phyloP scores from a whole-genome alignment of 768 basidiomycete genomes.

The Mycena alexandri region DNA sequence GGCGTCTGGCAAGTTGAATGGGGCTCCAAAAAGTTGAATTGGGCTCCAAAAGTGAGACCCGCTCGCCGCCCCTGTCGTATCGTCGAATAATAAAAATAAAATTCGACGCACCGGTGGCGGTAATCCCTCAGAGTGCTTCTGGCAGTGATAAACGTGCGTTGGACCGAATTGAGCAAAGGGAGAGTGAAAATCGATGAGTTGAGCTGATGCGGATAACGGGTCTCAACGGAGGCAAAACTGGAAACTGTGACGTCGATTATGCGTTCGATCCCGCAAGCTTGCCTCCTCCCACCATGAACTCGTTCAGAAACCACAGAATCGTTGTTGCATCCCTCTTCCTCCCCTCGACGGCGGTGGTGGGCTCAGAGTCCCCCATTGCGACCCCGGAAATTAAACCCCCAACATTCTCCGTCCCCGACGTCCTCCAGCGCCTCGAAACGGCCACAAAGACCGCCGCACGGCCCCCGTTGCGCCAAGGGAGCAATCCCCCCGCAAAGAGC shows the following conservation, averaged over 20 bases:
- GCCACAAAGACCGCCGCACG: conserved; percentile 39
- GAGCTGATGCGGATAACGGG: conserved; percentile 11
- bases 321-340: conserved; percentile 90
- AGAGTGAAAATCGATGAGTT: conserved; percentile 1
- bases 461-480: conserved; percentile 39
- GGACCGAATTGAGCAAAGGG: background rate
- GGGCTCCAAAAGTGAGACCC: too few species aligned
- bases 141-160: conserved; percentile 15
- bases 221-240: background rate
- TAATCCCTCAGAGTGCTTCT: conserved; percentile 7
- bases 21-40: too few species aligned
- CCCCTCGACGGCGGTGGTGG: conserved; percentile 77
- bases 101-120: background rate
- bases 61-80: too few species aligned
- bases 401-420: conserved; percentile 40
- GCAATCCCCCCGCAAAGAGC: conserved; percentile 63
- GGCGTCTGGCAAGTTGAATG: too few species aligned
- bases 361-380: conserved; percentile 62
- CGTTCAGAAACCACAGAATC: conserved; percentile 79
- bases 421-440: conserved; percentile 41
- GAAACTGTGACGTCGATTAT: conserved; percentile 31
- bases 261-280: background rate
- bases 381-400: conserved; percentile 57
- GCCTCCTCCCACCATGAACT: conserved; percentile 62
- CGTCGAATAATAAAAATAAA: too few species aligned